Conservation (phyloP, 805 yeast species). For the Wickerhamiella sorbophila region DNA sequence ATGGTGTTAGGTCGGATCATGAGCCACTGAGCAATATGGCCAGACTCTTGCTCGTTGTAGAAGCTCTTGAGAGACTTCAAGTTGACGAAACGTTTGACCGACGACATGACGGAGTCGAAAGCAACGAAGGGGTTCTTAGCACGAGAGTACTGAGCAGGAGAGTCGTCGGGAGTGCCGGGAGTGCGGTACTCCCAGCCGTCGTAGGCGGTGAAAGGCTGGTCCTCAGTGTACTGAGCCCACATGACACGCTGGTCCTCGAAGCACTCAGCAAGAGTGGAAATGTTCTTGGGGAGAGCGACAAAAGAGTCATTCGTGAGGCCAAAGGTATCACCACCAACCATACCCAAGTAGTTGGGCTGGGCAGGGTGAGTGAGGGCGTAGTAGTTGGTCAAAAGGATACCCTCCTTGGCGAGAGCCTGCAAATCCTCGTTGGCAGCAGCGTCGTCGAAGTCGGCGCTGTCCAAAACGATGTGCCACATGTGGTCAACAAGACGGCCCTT, state of each 20-base stretch:
- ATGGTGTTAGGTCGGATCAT: conserved; percentile 42
- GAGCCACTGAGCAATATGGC: conserved; percentile 37
- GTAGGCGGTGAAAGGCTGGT: conserved; percentile 39
- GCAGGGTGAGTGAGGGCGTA: conserved; percentile 41
- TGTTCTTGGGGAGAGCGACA: conserved; percentile 32
- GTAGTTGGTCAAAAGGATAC: conserved; percentile 36
- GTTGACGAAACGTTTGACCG: conserved; percentile 28
- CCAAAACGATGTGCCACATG: conserved; percentile 33
- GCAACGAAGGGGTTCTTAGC: conserved; percentile 38
- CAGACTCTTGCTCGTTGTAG: conserved; percentile 28
- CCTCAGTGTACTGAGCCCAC: conserved; percentile 43
- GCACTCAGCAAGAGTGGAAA: conserved; percentile 36
- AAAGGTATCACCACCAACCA: conserved; percentile 39
- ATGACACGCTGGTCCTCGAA: conserved; percentile 33
- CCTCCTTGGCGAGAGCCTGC: conserved; percentile 31
- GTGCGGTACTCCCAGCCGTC: conserved; percentile 34
- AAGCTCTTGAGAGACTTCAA: conserved; percentile 37
- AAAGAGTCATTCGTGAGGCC: conserved; percentile 35
- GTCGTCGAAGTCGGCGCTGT: conserved; percentile 38
- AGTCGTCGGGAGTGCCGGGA: conserved; percentile 23
- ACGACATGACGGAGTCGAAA: conserved; percentile 29
- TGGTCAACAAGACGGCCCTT: conserved; percentile 21
- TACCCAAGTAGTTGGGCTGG: conserved; percentile 39
- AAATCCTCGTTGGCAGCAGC: conserved; percentile 34
- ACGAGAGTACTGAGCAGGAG: conserved; percentile 35